Conservation (phyloP, 2,329 filamentous ascomycete genomes). For the Alternaria arborescens region DNA sequence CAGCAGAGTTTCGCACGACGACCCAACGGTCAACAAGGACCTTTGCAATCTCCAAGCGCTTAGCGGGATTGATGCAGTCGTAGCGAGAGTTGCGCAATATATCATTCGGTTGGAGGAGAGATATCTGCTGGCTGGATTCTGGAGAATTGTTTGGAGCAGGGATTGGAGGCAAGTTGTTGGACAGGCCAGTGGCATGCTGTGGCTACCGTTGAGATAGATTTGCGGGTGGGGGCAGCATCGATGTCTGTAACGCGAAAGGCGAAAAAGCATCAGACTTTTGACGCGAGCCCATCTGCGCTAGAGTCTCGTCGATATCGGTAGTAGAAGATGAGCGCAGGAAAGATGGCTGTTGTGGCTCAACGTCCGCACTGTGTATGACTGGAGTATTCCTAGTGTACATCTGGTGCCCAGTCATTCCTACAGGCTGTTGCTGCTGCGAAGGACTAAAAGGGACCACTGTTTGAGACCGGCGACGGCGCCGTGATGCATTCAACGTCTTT, state of each 20-base stretch:
- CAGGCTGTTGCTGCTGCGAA: background rate
- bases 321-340: constrained; percentile 11
- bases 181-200: background rate
- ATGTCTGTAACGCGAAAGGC: background rate
- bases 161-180: background rate
- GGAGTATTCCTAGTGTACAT: background rate
- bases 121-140: background rate
- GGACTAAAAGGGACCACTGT: background rate
- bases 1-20: background rate
- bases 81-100: constrained; percentile 1
- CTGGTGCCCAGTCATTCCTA: background rate
- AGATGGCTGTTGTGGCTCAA: constrained; percentile 1
- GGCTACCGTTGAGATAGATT: background rate
- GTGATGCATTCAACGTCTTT: constrained; percentile 1
- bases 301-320: constrained; percentile 10
- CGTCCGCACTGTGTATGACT: background rate
- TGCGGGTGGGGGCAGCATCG: background rate
- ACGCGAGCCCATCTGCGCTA: background rate
- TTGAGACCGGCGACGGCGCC: background rate
- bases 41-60: background rate
- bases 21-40: background rate
- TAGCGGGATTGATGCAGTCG: background rate
- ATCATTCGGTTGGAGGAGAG: constrained; percentile 5
- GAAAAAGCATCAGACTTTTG: background rate
- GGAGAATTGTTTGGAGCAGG: background rate